Base-by-base conservation (phyloP, 208 protist genomes). In the Vickermania ingenoplastis region DNA sequence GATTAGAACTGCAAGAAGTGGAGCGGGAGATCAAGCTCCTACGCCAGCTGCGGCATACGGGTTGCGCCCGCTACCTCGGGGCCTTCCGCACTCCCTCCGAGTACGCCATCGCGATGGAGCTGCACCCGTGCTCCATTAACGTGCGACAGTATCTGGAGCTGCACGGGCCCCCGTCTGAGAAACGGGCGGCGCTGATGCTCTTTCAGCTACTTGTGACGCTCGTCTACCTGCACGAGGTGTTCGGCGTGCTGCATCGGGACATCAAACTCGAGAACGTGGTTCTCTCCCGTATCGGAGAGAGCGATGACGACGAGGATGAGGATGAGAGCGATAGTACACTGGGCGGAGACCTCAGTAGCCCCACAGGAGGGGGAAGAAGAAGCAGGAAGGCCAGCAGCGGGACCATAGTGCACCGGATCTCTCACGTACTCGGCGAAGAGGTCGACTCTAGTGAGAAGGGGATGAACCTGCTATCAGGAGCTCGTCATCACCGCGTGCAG, bases 211-310 rank as follows among this genome's bases (percentile, higher is more conserved):
- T 92, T n/a, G 65, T 63, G 36, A 88, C 79, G 0, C 58, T 92
- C 2, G 62, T 83, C 31, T 92, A 89, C 60, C 63, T 92, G 29
- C 85, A 92, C 60, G 63, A 69, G 31, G 60, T 54, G 27, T 75
- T 88, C 28, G 81, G 81, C 2, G 58, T 92, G 25, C 70, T 92
- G 21, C 85, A 92, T 57, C 79, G 85, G 22, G 85, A 92, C 65
- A 92, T 92, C 57, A 92, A 92, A 59, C 58, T 89, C 49, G 81
- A 92, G 51, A 92, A 92, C 52, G 22, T 92, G 1, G 65, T 92
- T 26, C 61, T 89, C 30, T 89, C 81, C 1, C 63, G 21, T 27
- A 36, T 22, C 0, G 41, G 4, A 52, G 41, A 49, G 25, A 3
- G 51, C 45, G 57, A 48, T 3, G 23, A 61, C 3, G 14, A 61